These are phyloP conservation scores for Alnus rubra DNA, from an alignment of 306 rosid genomes.

Conservation along the genomic window DNA sequence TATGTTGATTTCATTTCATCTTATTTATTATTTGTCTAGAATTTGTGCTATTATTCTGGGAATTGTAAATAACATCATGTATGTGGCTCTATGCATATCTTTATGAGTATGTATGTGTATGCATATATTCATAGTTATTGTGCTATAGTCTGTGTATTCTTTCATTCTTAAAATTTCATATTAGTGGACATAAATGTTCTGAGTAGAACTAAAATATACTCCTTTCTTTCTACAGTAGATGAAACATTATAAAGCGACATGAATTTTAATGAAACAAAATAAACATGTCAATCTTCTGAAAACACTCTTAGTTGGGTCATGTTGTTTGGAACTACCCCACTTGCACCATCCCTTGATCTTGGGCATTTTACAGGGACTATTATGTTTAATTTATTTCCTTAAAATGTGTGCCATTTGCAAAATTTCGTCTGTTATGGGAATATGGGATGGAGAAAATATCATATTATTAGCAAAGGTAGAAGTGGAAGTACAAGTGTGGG, in stretches of 20 bases:
- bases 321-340: neutral
- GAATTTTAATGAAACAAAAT: too few species aligned
- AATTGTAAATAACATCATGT: neutral
- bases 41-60: slow-evolving; percentile 22
- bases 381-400: neutral
- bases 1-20: slow-evolving; percentile 10
- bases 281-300: neutral
- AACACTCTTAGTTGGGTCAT: neutral
- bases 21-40: neutral
- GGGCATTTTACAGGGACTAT: too few species aligned
- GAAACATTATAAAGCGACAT: too few species aligned
- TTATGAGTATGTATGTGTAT: neutral
- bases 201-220: neutral
- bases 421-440: neutral
- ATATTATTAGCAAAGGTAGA: too few species aligned
- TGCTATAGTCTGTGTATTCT: neutral
- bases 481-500: too few species aligned
- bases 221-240: neutral
- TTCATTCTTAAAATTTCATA: too few species aligned
- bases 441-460: neutral
- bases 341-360: neutral
- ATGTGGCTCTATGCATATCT: neutral
- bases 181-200: neutral
- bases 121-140: neutral
- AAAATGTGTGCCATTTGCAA: too few species aligned